Base-by-base conservation (phyloP, 129 eudicot species). In the Ambrosia artemisiifolia region DNA sequence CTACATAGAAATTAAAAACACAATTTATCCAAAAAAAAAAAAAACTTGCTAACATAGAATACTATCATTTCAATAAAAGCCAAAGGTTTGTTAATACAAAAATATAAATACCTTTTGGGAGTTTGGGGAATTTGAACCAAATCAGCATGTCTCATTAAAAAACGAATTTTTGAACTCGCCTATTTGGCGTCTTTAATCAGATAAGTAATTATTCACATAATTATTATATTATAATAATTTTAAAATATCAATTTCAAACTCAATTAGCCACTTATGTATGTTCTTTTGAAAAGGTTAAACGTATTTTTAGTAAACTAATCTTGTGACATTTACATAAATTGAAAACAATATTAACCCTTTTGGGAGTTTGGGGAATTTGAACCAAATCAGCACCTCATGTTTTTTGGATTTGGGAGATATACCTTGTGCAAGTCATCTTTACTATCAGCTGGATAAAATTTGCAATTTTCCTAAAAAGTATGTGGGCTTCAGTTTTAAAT, bases 381-480 rank as follows among this genome's bases (percentile, higher is more conserved):
- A n/a, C n/a, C n/a, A n/a, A n/a, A n/a, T n/a, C n/a, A n/a, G n/a
- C 40, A 48, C 5, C 16, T 6, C 34, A 68, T 16, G 28, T 75
- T 53, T 28, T 2, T 24, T 24, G 33, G 34, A 46, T 34, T 44
- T 56, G 16, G 10, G 7, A 36, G n/a, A 67, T 19, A 32, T 76
- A 94, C 99, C 96, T 90, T 90, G 71, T 87, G 96, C 69, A 94
- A 69, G 62, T 94, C 99, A 60, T 94, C 97, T 81, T 81, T 88
- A 6, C 87, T 82, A 75, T 90, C 97, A 47, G 97, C 99, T 3
- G 86, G 87, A 63, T 82, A 81, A 75, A 94, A 83, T 77, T 94
- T 90, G 70, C 99, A 94, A 81, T 90, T 91, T 80, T 90, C 93
- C 14, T 43, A 32, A 7, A 43, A 47, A 70, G 28, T 50, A 59